Conservation (phyloP, 2,329 filamentous ascomycete species). For the Scytalidium lignicola region DNA sequence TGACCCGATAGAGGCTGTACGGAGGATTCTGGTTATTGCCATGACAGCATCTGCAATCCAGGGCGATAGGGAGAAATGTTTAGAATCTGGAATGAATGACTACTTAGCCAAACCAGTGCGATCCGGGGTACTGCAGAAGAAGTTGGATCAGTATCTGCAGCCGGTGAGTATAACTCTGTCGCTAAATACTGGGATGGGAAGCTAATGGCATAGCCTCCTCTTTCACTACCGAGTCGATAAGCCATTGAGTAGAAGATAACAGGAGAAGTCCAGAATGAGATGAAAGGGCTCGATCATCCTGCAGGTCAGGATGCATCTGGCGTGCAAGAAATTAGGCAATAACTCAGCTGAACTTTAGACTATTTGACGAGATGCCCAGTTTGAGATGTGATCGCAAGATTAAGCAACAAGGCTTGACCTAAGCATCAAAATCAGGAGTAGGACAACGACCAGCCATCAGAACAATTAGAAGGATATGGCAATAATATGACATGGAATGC, state of each 20-base stretch:
- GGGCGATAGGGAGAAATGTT: conserved; percentile 88
- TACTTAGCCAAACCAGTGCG: conserved; percentile 95
- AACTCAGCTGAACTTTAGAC: not conserved
- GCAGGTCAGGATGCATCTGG: not conserved
- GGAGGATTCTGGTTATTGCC: conserved; percentile 85
- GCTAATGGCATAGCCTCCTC: not conserved
- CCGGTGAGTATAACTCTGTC: conserved; percentile 16
- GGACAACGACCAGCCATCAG: too few relatives aligned
- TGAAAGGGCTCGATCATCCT: too few relatives aligned
- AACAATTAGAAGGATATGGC: too few relatives aligned
- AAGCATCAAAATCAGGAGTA: too few relatives aligned
- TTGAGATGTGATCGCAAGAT: too few relatives aligned
- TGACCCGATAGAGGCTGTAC: conserved; percentile 70
- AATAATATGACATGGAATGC: too few relatives aligned
- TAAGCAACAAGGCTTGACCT: too few relatives aligned
- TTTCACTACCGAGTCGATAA: not conserved
- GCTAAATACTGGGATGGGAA: not conserved
- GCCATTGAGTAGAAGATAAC: not conserved
- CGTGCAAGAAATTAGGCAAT: not conserved
- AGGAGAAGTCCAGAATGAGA: too few relatives aligned
- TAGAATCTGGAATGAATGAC: conserved; percentile 97
- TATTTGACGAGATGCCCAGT: too few relatives aligned
- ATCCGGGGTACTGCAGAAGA: conserved; percentile 77
- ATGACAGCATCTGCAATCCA: conserved; percentile 97
- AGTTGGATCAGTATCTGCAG: conserved; percentile 64